phyloP scores from a whole-genome alignment of 225 moss, liverwort and hornwort species.

The Bryum argenteum region DNA sequence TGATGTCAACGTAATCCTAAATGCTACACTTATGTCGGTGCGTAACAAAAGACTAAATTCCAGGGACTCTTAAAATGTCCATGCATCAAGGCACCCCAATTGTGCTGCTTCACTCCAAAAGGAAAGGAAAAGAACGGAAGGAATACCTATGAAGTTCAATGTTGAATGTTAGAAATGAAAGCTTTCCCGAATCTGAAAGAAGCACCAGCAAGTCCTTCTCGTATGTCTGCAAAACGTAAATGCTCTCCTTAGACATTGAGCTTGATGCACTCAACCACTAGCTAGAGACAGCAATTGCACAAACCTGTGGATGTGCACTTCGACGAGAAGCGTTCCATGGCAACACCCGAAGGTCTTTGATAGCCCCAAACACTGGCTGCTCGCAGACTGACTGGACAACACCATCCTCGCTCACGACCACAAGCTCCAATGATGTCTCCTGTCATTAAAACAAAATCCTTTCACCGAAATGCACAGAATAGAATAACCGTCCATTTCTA shows the following conservation, averaged over 20 bases:
- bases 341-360: slow-evolving; percentile 86
- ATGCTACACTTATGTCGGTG: neutral
- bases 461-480: neutral
- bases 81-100: slow-evolving; percentile 9
- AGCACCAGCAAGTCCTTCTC: slow-evolving; percentile 92
- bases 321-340: slow-evolving; percentile 87
- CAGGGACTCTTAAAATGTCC: neutral
- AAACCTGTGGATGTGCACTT: slow-evolving; percentile 65
- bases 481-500: slow-evolving; percentile 2
- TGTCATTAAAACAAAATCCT: slow-evolving; percentile 34
- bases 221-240: slow-evolving; percentile 48
- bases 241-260: too few species aligned
- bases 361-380: slow-evolving; percentile 92
- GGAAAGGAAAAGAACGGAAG: neutral
- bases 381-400: slow-evolving; percentile 93
- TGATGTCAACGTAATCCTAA: neutral
- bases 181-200: slow-evolving; percentile 90
- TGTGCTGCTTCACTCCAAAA: slow-evolving; percentile 18
- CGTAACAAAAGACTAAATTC: slow-evolving; percentile 7
- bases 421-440: slow-evolving; percentile 96
- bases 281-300: slow-evolving; percentile 3
- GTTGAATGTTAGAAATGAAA: slow-evolving; percentile 94
- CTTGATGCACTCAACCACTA: neutral
- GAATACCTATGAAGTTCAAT: slow-evolving; percentile 83
- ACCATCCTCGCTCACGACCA: slow-evolving; percentile 88